Base-by-base conservation (phyloP, 2,329 filamentous ascomycete genomes). In the Exutisphaerella laricina region DNA sequence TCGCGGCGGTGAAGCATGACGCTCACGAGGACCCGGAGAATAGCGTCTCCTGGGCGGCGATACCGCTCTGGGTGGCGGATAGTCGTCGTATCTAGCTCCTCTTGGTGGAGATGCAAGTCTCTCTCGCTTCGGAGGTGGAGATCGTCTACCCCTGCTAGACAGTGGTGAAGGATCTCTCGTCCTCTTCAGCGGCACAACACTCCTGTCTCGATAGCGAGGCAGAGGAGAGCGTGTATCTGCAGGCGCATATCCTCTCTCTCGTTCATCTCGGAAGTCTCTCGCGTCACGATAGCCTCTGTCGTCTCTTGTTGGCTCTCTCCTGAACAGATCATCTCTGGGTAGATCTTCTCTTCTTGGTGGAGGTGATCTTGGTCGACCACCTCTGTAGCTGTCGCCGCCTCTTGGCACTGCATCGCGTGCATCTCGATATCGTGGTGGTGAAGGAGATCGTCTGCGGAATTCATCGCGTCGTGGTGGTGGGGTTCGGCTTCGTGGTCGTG, bases 91-190 rank as follows among this genome's bases (percentile, higher is more conserved):
- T 41, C 69, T 63, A 33, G 58, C 51, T 9, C 20, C 66, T 58
- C 26, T 63, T 21, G 67, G 68, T 29, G 67, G 68, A 49, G 54
- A 58, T 14, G 56, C 61, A 21, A 66, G 49, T 42, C 66, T 54
- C 48, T 69, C 67, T 9, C 67, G 53, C 58, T 69, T 70, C 9
- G 59, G 53, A 10, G 64, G 62, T 18, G 66, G 66, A 35, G 71
- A 71, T 28, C 70, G 63, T 33, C 65, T 57, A 2, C 69, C 68
- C 39, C 69, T 65, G 52, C 70, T 72, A 25, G 66, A 64, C 9
- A 66, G 62, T 8, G 70, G 70, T n/a, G 69, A 72, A n/a, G 59
- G 52, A 35, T 74, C 69, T 42, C 70, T 61, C 29, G 64, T 66
- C 48, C 71, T 60, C 57, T 67, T 69, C 45, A 66, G 42, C 8